phyloP scores from a whole-genome alignment of 768 basidiomycete genomes.

The Tulasnella sp. region DNA sequence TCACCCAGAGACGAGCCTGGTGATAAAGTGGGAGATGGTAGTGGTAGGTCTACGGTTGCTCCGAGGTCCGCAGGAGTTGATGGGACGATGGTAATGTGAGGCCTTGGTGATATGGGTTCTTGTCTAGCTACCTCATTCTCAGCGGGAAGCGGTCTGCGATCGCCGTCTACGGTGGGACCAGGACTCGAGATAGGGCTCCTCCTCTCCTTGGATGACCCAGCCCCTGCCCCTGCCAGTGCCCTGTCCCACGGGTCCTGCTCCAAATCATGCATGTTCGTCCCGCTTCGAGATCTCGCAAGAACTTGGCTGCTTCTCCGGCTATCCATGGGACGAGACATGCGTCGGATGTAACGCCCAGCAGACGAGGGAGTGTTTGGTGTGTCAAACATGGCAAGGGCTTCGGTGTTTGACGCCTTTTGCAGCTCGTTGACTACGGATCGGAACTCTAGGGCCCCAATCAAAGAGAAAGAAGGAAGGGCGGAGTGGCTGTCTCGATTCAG shows the following conservation, averaged over 20 bases:
- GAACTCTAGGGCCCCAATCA: constrained; percentile 93
- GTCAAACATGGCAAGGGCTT: constrained; percentile 54
- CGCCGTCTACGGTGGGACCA: too few species aligned
- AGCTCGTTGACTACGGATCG: constrained; percentile 79
- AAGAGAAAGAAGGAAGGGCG: constrained; percentile 73
- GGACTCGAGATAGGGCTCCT: too few species aligned
- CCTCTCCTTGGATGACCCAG: too few species aligned
- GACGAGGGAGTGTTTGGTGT: constrained; percentile 57
- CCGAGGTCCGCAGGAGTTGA: constrained; percentile 25
- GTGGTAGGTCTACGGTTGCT: too few species aligned
- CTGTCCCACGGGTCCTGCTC: constrained; percentile 43
- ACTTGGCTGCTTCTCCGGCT: background rate
- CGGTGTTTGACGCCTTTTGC: constrained; percentile 50
- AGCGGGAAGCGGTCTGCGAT: too few species aligned
- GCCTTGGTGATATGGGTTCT: constrained; percentile 28
- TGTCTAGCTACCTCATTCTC: constrained; percentile 16
- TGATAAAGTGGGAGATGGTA: too few species aligned
- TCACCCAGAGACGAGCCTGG: too few species aligned
- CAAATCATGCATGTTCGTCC: background rate
- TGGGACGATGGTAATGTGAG: constrained; percentile 49
- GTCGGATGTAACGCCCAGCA: constrained; percentile 49
- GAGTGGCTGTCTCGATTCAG: constrained; percentile 36
- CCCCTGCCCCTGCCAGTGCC: constrained; percentile 24
- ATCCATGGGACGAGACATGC: background rate
- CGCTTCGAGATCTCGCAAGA: background rate